phyloP scores from a whole-genome alignment of 2,329 filamentous ascomycete species.

The Scolecobasidium constrictum region DNA sequence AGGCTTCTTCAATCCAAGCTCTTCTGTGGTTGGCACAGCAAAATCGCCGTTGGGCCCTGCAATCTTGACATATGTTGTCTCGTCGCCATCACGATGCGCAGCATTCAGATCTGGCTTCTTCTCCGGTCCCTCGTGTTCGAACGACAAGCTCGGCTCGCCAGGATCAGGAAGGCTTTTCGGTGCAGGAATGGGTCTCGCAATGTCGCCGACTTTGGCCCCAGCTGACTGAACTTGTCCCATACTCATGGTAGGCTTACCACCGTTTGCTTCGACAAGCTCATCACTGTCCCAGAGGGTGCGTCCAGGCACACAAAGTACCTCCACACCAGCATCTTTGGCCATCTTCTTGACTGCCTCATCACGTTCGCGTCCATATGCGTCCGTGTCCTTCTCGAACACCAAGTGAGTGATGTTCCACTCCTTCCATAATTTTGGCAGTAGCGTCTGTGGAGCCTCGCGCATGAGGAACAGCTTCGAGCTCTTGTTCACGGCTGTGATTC shows the following conservation, averaged over 20 bases:
- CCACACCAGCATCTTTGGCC: slow-evolving; percentile 54
- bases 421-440: slow-evolving; percentile 62
- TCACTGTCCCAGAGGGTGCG: slow-evolving; percentile 67
- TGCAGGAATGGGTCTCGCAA: slow-evolving; percentile 49
- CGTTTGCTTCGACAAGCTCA: slow-evolving; percentile 53
- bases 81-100: slow-evolving; percentile 39
- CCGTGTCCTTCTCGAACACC: slow-evolving; percentile 70
- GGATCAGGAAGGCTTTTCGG: slow-evolving; percentile 53
- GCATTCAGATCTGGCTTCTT: slow-evolving; percentile 46
- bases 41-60: slow-evolving; percentile 61
- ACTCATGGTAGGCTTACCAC: slow-evolving; percentile 64
- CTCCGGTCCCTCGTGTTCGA: slow-evolving; percentile 45
- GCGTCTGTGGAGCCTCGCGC: slow-evolving; percentile 59
- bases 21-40: slow-evolving; percentile 57
- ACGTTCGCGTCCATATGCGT: slow-evolving; percentile 56
- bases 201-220: slow-evolving; percentile 50
- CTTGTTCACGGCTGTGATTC: slow-evolving; percentile 57
- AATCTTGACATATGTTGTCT: slow-evolving; percentile 49
- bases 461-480: slow-evolving; percentile 63
- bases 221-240: slow-evolving; percentile 54
- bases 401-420: slow-evolving; percentile 65
- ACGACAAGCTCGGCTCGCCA: slow-evolving; percentile 48
- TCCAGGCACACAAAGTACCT: slow-evolving; percentile 52
- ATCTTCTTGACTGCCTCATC: slow-evolving; percentile 48
- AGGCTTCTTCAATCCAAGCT: slow-evolving; percentile 55